Evolutionary conservation across 345 rosid genomes (phyloP).

Genomic region (Aegle marmelos): DNA sequence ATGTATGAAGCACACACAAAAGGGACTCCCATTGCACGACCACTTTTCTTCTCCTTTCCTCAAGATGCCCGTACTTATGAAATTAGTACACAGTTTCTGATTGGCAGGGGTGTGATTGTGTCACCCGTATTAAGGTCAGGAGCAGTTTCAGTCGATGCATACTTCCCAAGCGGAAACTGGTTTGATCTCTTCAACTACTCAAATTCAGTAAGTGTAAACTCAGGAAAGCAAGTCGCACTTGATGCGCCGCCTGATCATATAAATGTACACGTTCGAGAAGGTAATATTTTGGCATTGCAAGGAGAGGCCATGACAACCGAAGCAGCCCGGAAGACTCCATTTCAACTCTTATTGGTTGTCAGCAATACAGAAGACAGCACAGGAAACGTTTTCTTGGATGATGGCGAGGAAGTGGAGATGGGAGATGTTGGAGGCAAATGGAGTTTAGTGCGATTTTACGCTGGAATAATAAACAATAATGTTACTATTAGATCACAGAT

Average conservation of each 20-base stretch:
- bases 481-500: neutral
- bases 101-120: neutral
- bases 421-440: neutral
- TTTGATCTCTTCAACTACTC: conserved; percentile 4
- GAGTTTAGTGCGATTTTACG: neutral
- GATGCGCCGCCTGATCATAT: neutral
- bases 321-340: neutral
- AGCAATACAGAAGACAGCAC: neutral
- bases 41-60: conserved; percentile 22
- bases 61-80: neutral
- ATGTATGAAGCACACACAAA: conserved; percentile 14
- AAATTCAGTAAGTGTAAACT: neutral
- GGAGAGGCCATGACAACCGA: neutral
- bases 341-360: neutral
- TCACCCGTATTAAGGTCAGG: neutral
- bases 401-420: neutral
- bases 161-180: conserved; percentile 2
- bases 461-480: neutral
- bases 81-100: neutral
- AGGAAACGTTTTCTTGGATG: neutral
- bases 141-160: neutral
- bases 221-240: neutral
- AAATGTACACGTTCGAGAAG: neutral
- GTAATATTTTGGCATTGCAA: neutral
- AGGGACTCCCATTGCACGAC: conserved; percentile 19